Percentiles rank a stretch among this genome's conserved stretches.
phyloP scores from a whole-genome alignment of 139 green algal species.

The Desmodesmus armatus region DNA sequence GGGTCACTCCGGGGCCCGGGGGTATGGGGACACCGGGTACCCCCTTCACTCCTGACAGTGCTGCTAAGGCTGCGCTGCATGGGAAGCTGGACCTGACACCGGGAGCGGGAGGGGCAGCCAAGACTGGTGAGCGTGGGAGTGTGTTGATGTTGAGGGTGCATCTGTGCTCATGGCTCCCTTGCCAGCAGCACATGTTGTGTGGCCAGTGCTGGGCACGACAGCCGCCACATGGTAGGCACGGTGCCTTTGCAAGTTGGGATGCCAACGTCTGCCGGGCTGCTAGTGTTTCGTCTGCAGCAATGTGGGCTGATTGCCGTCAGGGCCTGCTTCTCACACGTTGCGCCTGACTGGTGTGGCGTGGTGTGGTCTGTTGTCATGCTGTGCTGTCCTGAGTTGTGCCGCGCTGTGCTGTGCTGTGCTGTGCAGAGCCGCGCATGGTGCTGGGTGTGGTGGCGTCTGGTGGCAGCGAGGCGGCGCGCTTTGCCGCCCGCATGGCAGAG shows the following conservation, averaged over 20 bases:
- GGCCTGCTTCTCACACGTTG: background rate
- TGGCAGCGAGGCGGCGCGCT: conserved; percentile 64
- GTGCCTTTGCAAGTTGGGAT: background rate
- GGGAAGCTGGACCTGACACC: conserved; percentile 25
- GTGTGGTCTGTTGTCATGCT: background rate
- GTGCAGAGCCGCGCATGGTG: conserved; percentile 43
- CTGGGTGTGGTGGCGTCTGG: conserved; percentile 47
- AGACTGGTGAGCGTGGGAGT: background rate
- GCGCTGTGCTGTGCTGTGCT: background rate
- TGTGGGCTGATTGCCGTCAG: background rate
- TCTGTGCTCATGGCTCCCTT: no score
- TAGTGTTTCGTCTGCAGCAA: background rate
- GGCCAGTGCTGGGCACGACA: background rate
- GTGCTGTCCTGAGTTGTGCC: background rate
- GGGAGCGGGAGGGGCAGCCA: conserved; percentile 8
- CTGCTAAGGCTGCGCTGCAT: conserved; percentile 14
- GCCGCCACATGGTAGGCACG: background rate
- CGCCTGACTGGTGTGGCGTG: background rate
- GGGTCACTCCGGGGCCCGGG: no score
- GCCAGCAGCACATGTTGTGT: no score
- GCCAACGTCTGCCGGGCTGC: background rate
- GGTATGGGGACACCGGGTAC: no score
- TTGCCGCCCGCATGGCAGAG: conserved; percentile 62
- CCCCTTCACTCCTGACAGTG: conserved; percentile 5
- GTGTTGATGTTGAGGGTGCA: background rate